phyloP scores from a whole-genome alignment of 805 yeast species.

The Wickerhamomyces queroliae region DNA sequence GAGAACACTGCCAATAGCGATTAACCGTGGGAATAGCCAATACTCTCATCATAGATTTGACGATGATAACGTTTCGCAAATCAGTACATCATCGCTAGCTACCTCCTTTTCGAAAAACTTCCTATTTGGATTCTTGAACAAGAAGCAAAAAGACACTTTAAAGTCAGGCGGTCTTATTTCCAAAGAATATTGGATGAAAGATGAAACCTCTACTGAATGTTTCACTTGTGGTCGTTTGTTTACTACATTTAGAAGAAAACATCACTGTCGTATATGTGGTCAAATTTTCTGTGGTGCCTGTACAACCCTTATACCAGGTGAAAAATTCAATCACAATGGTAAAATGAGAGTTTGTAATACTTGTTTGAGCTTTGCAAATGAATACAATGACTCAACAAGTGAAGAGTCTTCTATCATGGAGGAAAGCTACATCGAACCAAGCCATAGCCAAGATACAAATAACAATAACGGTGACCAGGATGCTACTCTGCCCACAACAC shows the following conservation, averaged over 20 bases:
- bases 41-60: slow-evolving; percentile 21
- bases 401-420: slow-evolving; percentile 48
- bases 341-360: slow-evolving; percentile 72
- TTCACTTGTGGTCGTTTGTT: slow-evolving; percentile 76
- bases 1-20: slow-evolving; percentile 15
- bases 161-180: slow-evolving; percentile 26
- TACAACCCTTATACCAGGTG: slow-evolving; percentile 65
- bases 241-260: slow-evolving; percentile 83
- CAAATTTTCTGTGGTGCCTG: slow-evolving; percentile 88
- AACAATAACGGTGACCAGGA: slow-evolving; percentile 17
- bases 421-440: slow-evolving; percentile 22
- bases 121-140: slow-evolving; percentile 34
- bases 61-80: slow-evolving; percentile 27
- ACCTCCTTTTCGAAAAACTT: slow-evolving; percentile 36
- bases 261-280: slow-evolving; percentile 95
- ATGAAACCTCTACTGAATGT: slow-evolving; percentile 86
- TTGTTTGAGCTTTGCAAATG: slow-evolving; percentile 57
- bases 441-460: slow-evolving; percentile 13
- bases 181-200: slow-evolving; percentile 93
- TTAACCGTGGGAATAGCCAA: slow-evolving; percentile 9
- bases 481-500: slow-evolving; percentile 10
- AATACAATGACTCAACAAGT: slow-evolving; percentile 69
- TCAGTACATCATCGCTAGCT: slow-evolving; percentile 35
- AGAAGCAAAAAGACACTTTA: slow-evolving; percentile 20
- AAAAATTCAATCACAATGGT: slow-evolving; percentile 56